phyloP scores from a whole-genome alignment of 2,329 filamentous ascomycete species.

The Xylariaceae sp. region DNA sequence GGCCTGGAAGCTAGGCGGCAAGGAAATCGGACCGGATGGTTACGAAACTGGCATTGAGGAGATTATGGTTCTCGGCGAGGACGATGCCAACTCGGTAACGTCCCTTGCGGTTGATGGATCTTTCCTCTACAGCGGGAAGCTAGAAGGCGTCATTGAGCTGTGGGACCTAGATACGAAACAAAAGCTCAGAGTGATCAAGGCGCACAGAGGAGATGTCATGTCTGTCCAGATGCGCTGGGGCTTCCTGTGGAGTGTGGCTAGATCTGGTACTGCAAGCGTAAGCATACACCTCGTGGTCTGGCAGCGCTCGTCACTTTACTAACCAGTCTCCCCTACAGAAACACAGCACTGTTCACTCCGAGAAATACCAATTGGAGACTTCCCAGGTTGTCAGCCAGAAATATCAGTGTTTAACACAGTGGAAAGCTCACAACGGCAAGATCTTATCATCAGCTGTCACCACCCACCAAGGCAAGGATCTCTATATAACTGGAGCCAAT shows the following conservation, averaged over 20 bases:
- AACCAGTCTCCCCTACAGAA: conserved; percentile 41
- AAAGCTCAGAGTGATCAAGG: conserved; percentile 79
- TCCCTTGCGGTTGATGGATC: conserved; percentile 84
- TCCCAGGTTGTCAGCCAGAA: conserved; percentile 65
- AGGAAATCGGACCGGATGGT: conserved; percentile 45
- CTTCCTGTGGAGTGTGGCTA: conserved; percentile 81
- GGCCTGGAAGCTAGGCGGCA: conserved; percentile 69
- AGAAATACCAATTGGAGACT: conserved; percentile 47
- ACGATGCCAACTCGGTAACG: conserved; percentile 62
- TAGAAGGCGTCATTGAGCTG: conserved; percentile 83
- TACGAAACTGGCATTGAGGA: conserved; percentile 62
- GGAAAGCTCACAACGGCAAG: conserved; percentile 81
- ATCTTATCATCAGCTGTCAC: conserved; percentile 80
- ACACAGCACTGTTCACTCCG: conserved; percentile 64
- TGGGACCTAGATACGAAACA: conserved; percentile 97
- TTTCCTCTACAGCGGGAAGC: conserved; percentile 86
- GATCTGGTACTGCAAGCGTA: conserved; percentile 82
- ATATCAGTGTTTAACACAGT: conserved; percentile 73
- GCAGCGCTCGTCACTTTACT: not conserved
- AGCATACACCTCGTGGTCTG: conserved; percentile 26
- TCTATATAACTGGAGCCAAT: conserved; percentile 93
- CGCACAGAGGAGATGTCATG: conserved; percentile 78
- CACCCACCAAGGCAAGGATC: conserved; percentile 64
- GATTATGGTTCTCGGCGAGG: conserved; percentile 60
- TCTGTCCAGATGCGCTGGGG: conserved; percentile 82